phyloP scores from a whole-genome alignment of 257 asterid species.

The Eustoma russellianum region DNA sequence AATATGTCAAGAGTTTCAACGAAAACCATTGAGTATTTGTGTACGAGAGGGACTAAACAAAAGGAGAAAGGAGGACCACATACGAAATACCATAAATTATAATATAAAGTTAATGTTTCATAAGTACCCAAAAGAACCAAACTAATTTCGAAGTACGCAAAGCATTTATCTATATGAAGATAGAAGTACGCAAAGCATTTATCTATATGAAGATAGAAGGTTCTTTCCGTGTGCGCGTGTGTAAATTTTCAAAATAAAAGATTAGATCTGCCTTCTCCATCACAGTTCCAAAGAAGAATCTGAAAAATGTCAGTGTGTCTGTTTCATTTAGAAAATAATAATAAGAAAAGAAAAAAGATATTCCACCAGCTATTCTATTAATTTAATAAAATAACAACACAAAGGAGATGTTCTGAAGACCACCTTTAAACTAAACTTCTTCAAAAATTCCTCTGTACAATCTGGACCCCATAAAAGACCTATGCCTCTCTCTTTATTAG shows the following conservation, averaged over 20 bases:
- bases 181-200: too few species aligned
- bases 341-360: not conserved
- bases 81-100: too few species aligned
- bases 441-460: slow-evolving; percentile 84
- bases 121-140: too few species aligned
- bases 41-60: not conserved
- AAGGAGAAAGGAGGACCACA: not conserved
- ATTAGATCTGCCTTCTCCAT: too few species aligned
- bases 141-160: too few species aligned
- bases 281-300: too few species aligned
- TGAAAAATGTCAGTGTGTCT: too few species aligned
- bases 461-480: slow-evolving; percentile 98
- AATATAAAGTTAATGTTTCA: too few species aligned
- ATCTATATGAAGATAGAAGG: too few species aligned
- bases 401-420: slow-evolving; percentile 1
- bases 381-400: not conserved
- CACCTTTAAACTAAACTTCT: slow-evolving; percentile 67
- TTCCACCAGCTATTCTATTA: not conserved
- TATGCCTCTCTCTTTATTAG: slow-evolving; percentile 84
- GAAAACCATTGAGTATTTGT: not conserved
- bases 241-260: too few species aligned
- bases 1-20: slow-evolving; percentile 14
- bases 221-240: too few species aligned
- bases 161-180: too few species aligned
- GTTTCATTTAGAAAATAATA: not conserved